phyloP scores from a whole-genome alignment of 192 early-diverging fungal species.

The Fimicolochytrium jonesii region DNA sequence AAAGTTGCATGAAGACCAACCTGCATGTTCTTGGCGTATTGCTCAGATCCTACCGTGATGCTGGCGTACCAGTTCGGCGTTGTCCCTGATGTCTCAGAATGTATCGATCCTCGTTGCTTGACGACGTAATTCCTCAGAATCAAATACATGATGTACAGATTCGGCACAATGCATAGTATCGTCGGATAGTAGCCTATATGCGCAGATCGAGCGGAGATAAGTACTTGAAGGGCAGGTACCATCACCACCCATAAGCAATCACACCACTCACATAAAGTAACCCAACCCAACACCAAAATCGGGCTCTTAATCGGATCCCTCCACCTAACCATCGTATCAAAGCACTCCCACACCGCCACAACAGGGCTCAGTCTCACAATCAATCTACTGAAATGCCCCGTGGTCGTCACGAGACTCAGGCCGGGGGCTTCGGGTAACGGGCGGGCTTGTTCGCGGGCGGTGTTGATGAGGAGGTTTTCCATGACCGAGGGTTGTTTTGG shows the following conservation, averaged over 20 bases:
- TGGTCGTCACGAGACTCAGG: constrained; percentile 2
- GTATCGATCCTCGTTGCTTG: constrained; percentile 25
- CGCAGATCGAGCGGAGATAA: not conserved
- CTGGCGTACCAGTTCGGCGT: constrained; percentile 1
- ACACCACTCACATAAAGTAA: constrained; percentile 36
- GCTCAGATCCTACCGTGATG: constrained; percentile 28
- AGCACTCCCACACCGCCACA: constrained; percentile 53
- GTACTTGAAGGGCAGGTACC: not conserved
- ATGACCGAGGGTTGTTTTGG: no score
- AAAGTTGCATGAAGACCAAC: no score
- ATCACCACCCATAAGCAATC: constrained; percentile 1
- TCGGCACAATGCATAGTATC: constrained; percentile 46
- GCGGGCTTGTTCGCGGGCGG: not conserved
- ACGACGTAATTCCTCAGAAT: constrained; percentile 50
- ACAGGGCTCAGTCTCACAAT: constrained; percentile 55
- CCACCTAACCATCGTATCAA: constrained; percentile 60
- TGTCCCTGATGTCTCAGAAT: no score
- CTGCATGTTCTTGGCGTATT: constrained; percentile 60
- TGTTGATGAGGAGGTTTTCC: constrained; percentile 7
- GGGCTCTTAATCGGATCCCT: constrained; percentile 58
- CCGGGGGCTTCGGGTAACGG: not conserved
- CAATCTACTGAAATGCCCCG: constrained; percentile 56
- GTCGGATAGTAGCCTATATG: constrained; percentile 52
- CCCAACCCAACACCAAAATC: constrained; percentile 22
- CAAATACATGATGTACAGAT: constrained; percentile 41